Conservation (phyloP, 208 protist species). For the Eutreptiella sp. region DNA sequence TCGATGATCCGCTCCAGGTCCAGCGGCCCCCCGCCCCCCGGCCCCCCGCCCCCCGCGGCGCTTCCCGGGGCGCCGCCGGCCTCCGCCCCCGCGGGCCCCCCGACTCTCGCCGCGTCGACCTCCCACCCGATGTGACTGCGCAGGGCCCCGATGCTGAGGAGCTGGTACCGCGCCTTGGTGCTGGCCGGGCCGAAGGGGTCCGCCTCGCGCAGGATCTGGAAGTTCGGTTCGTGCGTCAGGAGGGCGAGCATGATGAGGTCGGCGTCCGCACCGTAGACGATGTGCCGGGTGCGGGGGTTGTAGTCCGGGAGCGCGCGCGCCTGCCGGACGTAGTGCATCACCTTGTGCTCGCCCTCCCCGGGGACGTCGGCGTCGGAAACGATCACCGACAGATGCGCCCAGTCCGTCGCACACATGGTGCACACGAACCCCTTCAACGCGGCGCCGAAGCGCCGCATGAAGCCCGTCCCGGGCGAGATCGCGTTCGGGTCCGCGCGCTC, state of each 20-base stretch:
- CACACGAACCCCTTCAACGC: conserved; percentile 53
- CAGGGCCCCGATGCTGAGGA: conserved; percentile 73
- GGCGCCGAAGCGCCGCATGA: conserved; percentile 63
- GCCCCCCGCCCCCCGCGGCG: too few relatives aligned
- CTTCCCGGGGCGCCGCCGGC: too few relatives aligned
- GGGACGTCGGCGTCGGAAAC: conserved; percentile 86
- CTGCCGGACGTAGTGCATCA: conserved; percentile 52
- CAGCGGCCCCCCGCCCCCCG: conserved; percentile 15
- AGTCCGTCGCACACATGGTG: not conserved
- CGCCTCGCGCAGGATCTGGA: conserved; percentile 76
- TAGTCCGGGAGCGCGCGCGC: conserved; percentile 43
- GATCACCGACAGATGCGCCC: conserved; percentile 67
- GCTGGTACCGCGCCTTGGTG: conserved; percentile 34
- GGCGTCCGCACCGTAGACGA: conserved; percentile 97
- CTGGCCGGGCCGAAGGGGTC: not conserved
- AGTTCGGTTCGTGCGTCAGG: conserved; percentile 90
- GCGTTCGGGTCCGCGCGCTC: conserved; percentile 69
- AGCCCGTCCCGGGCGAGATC: conserved; percentile 85
- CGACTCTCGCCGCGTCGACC: conserved; percentile 1
- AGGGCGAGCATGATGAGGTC: conserved; percentile 96
- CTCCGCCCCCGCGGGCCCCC: too few relatives aligned
- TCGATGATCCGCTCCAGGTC: conserved; percentile 70
- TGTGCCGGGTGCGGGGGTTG: conserved; percentile 66
- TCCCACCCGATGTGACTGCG: conserved; percentile 41
- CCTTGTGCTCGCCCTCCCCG: conserved; percentile 92